Base-by-base conservation (phyloP, 2,329 filamentous ascomycete genomes). In the Cladosporium austrohemisphaericum region DNA sequence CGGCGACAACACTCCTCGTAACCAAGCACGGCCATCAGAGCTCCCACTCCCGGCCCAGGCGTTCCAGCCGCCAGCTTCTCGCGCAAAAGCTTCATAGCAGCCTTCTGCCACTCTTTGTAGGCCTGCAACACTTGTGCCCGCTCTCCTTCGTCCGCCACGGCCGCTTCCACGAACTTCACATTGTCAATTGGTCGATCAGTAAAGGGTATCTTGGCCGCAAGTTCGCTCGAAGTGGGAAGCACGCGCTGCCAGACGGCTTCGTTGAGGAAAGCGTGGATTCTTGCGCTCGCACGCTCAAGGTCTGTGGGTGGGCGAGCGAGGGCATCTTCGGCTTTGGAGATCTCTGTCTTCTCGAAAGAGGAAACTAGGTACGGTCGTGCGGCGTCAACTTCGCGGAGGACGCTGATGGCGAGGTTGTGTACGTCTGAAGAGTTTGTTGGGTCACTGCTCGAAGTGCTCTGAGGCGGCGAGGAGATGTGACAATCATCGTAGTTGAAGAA, bases 21-120 rank as follows among this genome's bases (percentile, higher is more conserved):
- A 0, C 81, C 80, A 18, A 84, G 60, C 16, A 81, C 71, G 10
- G 61, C 68, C 76, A 84, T 77, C 2, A 73, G 74, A 31, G 74
- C 68, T 1, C 73, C 73, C 8, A 79, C 72, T 13, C 73, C 69
- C 1, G 80, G 79, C 0, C 81, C 81, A 8, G 73, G 70, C 16
- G 67, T 67, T 2, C 77, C 77, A 32, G 71, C 77, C 2, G 72
- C 70, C 19, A 84, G 55, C 1, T 76, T 78, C 72, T 78, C 77
- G 44, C 81, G 73, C 46, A 84, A 65, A 57, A 78, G 81, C 49
- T 73, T 66, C 64, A 81, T 77, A 4, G 81, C 63, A n/a, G 55
- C 56, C 41, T 64, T 67, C 47, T 61, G 62, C 49, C 55, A 59
- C 7, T 55, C 51, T 36, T 60, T 59, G 35, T 55, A 56, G 5